Conservation (phyloP, 345 rosid genomes). For the Syzygium oleosum region DNA sequence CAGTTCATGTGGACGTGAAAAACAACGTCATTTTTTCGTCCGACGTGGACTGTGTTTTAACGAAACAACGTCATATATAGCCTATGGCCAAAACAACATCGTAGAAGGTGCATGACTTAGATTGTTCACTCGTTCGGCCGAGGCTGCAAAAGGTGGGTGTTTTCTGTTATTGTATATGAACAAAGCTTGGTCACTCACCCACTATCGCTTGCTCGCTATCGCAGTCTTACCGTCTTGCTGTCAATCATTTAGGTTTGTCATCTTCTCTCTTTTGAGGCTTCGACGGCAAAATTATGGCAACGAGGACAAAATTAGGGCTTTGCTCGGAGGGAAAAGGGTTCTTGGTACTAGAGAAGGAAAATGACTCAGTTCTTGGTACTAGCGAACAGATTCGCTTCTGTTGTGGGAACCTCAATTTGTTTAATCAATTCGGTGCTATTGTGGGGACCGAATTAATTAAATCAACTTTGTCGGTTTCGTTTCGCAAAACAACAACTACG, state of each 20-base stretch:
- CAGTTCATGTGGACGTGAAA: neutral
- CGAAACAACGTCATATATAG: neutral
- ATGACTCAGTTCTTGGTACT: too few relatives aligned
- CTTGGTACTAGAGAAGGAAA: too few relatives aligned
- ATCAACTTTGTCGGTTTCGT: neutral
- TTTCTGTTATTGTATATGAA: neutral
- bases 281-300: neutral
- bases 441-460: neutral
- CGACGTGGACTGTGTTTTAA: neutral
- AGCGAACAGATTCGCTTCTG: neutral
- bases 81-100: rapidly evolving
- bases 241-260: neutral
- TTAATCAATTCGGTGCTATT: neutral
- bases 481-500: rapidly evolving
- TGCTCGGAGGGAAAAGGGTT: rapidly evolving
- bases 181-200: rapidly evolving
- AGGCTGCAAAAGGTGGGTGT: too few relatives aligned
- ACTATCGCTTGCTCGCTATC: neutral
- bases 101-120: neutral
- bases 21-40: neutral
- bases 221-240: rapidly evolving
- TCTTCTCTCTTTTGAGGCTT: neutral
- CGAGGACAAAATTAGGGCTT: neutral
- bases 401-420: too few relatives aligned
- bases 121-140: neutral